These are phyloP conservation scores for Candida alai DNA, from an alignment of 805 yeast genomes.

Conservation along the genomic window DNA sequence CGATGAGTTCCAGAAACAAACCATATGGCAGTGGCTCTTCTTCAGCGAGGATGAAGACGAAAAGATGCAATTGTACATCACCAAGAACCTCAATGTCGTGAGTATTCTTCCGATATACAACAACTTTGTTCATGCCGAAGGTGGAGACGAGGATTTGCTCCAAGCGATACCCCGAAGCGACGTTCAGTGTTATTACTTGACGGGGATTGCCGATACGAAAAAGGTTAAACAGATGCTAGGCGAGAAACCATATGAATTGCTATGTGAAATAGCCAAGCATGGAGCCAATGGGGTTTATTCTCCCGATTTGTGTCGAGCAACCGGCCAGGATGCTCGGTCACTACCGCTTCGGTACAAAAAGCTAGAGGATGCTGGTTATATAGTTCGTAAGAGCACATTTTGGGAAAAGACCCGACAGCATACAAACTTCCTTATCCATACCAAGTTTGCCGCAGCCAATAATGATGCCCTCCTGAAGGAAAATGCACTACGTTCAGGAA, in stretches of 20 bases:
- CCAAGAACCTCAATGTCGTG: constrained; percentile 7
- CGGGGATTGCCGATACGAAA: constrained; percentile 46
- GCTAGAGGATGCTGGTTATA: constrained; percentile 47
- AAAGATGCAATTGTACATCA: constrained; percentile 9
- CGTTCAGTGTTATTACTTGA: constrained; percentile 53
- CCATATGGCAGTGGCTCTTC: constrained; percentile 40
- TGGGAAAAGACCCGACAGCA: constrained; percentile 42
- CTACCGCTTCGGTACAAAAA: constrained; percentile 58
- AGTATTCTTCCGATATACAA: constrained; percentile 17
- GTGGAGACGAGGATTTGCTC: constrained; percentile 12
- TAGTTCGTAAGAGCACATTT: constrained; percentile 35
- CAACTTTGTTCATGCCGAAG: constrained; percentile 15
- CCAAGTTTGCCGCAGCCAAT: constrained; percentile 32
- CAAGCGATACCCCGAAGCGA: constrained; percentile 44
- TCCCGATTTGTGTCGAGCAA: constrained; percentile 47
- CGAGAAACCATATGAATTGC: constrained; percentile 47
- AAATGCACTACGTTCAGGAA: constrained; percentile 20
- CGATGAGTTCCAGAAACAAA: constrained; percentile 35
- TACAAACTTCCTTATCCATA: constrained; percentile 51
- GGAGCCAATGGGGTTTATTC: constrained; percentile 58
- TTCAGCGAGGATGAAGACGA: constrained; percentile 15
- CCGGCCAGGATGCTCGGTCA: constrained; percentile 71
- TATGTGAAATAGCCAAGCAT: constrained; percentile 57
- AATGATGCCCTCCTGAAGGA: constrained; percentile 5
- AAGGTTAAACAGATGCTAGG: constrained; percentile 53